Base-by-base conservation (phyloP, 1,139 yeast genomes). In the Zygoascus sp. region DNA sequence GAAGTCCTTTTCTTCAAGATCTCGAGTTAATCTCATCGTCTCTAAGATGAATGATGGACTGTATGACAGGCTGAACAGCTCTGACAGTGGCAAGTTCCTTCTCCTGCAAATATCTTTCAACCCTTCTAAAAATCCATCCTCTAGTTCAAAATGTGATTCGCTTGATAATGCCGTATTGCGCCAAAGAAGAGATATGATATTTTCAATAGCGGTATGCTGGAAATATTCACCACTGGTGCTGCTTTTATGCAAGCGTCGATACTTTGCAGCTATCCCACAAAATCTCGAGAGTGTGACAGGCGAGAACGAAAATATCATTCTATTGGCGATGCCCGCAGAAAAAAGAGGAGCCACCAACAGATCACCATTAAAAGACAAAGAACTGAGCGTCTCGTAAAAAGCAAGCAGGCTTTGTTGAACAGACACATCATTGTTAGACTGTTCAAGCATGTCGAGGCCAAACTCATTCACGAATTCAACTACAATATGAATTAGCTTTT, bases 41-140 rank as follows among this genome's bases (percentile, higher is more conserved):
- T 74, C 57, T 20, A 68, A 73, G 1, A 78, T 67, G 63, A 80
- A 76, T 1, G 80, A 69, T 0, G 88, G 82, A 21, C 78, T 69
- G 46, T 78, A 75, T 49, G 79, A 74, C 0, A 83, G 49, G 40
- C 78, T 73, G 34, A 81, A 83, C 2, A 74, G 61, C 10, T 69
- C 61, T 32, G 68, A 64, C 25, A 68, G 55, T 10, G 53, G 59
- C 20, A 22, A n/a, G n/a, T 23, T 23, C 10, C 32, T 21, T 15
- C 30, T 21, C 7, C 16, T 10, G 16, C 46, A 42, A 7, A 48
- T 30, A 7, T 39, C 46, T 15, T 17, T 19, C 13, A 44, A 30
- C 15, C 10, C 41, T 20, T 22, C 16, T 17, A 19, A 21, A 23
- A 15, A 32, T 22, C 19, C 11, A 23, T 27, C 34, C 20, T 27